phyloP scores from a whole-genome alignment of 768 basidiomycete genomes.

The Boletus bicolor region DNA sequence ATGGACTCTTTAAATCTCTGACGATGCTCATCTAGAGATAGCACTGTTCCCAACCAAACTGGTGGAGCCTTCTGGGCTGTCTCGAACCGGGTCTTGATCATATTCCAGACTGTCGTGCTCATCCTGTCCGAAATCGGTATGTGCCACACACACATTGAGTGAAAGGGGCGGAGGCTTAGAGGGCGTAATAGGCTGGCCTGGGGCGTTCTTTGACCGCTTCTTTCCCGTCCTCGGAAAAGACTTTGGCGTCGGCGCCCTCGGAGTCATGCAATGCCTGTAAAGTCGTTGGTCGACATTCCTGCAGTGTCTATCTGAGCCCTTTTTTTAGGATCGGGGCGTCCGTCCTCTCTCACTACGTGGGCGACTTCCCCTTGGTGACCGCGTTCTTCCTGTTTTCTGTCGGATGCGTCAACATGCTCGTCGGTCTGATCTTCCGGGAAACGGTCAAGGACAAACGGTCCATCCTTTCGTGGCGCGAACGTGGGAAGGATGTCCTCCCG shows the following conservation, averaged over 20 bases:
- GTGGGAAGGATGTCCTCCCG: conserved; percentile 55
- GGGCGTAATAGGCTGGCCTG: conserved; percentile 56
- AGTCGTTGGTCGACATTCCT: conserved; percentile 25
- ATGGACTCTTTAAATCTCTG: neutral
- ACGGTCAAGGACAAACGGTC: conserved; percentile 62
- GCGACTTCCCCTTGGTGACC: conserved; percentile 81
- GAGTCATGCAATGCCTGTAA: conserved; percentile 82
- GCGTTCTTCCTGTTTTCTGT: conserved; percentile 83
- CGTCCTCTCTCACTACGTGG: conserved; percentile 73
- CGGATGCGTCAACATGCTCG: conserved; percentile 78
- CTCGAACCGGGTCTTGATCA: conserved; percentile 79
- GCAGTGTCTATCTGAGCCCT: neutral
- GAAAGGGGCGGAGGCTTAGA: neutral
- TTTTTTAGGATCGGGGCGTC: conserved; percentile 56
- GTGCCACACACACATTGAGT: conserved; percentile 11
- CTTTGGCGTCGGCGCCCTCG: conserved; percentile 86
- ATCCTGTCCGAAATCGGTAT: conserved; percentile 44
- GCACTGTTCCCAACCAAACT: conserved; percentile 90
- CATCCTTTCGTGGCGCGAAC: conserved; percentile 62
- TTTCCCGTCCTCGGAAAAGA: conserved; percentile 86
- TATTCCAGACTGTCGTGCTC: conserved; percentile 75
- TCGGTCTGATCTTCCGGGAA: conserved; percentile 78
- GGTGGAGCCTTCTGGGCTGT: conserved; percentile 93
- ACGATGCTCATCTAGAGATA: conserved; percentile 40
- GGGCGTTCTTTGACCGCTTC: conserved; percentile 76